Conservation (phyloP, 306 rosid species). For the Prinsepia uniflora region DNA sequence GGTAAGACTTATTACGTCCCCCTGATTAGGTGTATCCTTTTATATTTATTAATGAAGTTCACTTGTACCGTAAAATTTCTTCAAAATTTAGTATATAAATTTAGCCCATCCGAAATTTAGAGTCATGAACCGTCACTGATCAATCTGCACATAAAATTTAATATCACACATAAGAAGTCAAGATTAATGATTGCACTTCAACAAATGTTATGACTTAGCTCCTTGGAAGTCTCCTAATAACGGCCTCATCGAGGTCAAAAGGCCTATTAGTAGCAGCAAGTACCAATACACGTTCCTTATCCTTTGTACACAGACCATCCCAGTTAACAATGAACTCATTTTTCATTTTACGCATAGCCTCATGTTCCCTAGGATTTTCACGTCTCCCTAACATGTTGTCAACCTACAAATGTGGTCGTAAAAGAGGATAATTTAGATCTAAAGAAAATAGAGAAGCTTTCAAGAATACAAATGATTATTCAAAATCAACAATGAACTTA, state of each 20-base stretch:
- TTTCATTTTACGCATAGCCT: slow-evolving; percentile 97
- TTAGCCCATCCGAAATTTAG: no score
- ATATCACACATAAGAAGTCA: background rate
- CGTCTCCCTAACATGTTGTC: slow-evolving; percentile 98
- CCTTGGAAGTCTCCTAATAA: slow-evolving; percentile 94
- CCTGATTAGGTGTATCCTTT: no score
- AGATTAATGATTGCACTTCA: background rate
- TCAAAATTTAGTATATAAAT: no score
- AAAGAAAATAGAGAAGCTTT: background rate
- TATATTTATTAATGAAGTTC: no score
- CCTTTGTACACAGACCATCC: slow-evolving; percentile 98
- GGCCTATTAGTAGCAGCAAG: slow-evolving; percentile 98
- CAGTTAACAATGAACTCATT: slow-evolving; percentile 97
- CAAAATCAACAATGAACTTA: background rate
- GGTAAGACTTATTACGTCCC: no score
- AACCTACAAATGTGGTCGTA: slow-evolving; percentile 50
- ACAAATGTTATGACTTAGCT: slow-evolving; percentile 41
- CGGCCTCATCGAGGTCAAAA: slow-evolving; percentile 97
- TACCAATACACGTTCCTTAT: slow-evolving; percentile 86
- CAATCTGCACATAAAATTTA: slow-evolving; percentile 46
- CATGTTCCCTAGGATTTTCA: slow-evolving; percentile 93
- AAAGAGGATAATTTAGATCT: background rate
- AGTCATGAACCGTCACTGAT: no score
- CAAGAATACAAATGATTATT: background rate
- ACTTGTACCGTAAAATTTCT: no score